Percentiles rank a stretch among this genome's conserved stretches.
These are phyloP conservation scores for Aspergillus candidus DNA, from an alignment of 2,329 filamentous ascomycete genomes.

Conservation along the genomic window DNA sequence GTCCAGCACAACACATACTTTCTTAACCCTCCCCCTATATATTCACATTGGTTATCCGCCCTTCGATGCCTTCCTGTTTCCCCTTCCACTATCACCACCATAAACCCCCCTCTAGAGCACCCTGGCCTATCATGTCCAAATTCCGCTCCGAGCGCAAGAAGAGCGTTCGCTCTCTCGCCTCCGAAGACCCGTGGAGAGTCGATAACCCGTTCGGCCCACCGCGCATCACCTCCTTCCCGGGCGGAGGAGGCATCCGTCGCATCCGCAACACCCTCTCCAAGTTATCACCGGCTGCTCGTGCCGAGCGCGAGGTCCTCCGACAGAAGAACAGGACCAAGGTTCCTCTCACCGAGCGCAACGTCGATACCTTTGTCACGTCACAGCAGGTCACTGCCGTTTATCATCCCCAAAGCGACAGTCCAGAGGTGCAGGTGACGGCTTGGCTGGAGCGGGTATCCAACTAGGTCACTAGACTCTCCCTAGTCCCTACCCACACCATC, in stretches of 20 bases:
- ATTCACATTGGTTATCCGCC: not conserved
- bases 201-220: conserved; percentile 30
- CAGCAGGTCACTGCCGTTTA: conserved; percentile 47
- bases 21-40: conserved; percentile 1
- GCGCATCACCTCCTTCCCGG: conserved; percentile 22
- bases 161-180: conserved; percentile 17
- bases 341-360: conserved; percentile 32
- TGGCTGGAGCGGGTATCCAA: conserved; percentile 66
- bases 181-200: conserved; percentile 26
- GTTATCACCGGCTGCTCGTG: conserved; percentile 26
- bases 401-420: conserved; percentile 49
- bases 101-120: not conserved
- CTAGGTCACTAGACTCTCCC: conserved; percentile 44
- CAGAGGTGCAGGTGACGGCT: conserved; percentile 66
- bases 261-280: conserved; percentile 32
- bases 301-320: conserved; percentile 31
- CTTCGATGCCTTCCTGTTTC: not conserved
- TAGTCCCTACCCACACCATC: not conserved
- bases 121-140: conserved; percentile 9
- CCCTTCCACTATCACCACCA: not conserved
- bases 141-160: conserved; percentile 19
- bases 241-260: conserved; percentile 26
- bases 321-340: conserved; percentile 31
- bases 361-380: conserved; percentile 30
- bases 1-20: not conserved